phyloP scores from a whole-genome alignment of 2,329 filamentous ascomycete species.

The Phyllosticta ampelicida region DNA sequence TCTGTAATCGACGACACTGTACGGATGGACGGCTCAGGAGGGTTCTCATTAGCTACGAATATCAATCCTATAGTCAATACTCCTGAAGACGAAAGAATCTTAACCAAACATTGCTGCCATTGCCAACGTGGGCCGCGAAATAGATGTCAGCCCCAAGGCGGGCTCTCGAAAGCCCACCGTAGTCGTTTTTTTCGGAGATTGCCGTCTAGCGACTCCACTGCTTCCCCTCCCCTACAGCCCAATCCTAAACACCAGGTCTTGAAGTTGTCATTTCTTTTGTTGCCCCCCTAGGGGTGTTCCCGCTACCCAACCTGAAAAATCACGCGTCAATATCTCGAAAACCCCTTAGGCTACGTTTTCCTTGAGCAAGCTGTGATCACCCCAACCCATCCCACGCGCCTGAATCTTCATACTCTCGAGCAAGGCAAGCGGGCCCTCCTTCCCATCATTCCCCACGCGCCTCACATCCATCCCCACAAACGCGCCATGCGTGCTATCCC shows the following conservation, averaged over 20 bases:
- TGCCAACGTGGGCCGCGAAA: too few relatives aligned
- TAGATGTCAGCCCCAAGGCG: too few relatives aligned
- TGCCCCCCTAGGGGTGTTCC: too few relatives aligned
- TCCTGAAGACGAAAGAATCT: neutral
- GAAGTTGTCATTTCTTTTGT: too few relatives aligned
- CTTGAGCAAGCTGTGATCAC: neutral
- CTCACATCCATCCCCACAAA: conserved; percentile 55
- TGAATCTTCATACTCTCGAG: conserved; percentile 71
- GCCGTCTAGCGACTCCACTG: too few relatives aligned
- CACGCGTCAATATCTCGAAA: neutral
- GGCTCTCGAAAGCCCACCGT: too few relatives aligned
- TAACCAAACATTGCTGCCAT: neutral
- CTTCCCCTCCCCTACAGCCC: too few relatives aligned
- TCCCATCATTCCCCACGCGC: conserved; percentile 38
- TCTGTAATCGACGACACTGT: neutral
- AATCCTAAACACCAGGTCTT: too few relatives aligned
- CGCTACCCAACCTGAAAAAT: neutral
- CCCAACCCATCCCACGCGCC: conserved; percentile 29
- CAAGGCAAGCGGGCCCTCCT: conserved; percentile 42
- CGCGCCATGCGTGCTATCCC: conserved; percentile 55
- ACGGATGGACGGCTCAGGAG: neutral
- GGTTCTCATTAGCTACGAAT: neutral
- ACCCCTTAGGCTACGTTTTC: neutral
- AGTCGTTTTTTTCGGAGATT: too few relatives aligned
- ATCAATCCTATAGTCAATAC: neutral